Evolutionary conservation across 148 eudicot species (phyloP), one percentile per base, ranked within the genome.

Genomic region (Hydrangea macrophylla): DNA sequence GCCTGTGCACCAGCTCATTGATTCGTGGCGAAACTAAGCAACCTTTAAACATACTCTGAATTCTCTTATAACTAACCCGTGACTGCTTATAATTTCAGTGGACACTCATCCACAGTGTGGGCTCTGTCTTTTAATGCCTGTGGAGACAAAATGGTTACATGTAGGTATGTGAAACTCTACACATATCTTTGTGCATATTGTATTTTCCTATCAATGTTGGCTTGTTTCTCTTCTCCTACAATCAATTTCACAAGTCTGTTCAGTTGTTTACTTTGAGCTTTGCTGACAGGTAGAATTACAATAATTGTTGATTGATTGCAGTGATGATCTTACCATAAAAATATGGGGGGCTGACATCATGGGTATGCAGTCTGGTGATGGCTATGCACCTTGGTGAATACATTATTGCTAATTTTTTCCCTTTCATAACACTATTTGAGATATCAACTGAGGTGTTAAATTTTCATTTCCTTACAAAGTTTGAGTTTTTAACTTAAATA

Each of bases 241-340:
- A n/a, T n/a, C n/a, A n/a, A n/a, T n/a, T n/a, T n/a, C n/a, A n/a
- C n/a, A n/a, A n/a, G n/a, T n/a, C n/a, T n/a, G n/a, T n/a, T n/a
- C n/a, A n/a, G n/a, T n/a, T n/a, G n/a, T n/a, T n/a, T n/a, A n/a
- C n/a, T n/a, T n/a, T n/a, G n/a, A n/a, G n/a, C n/a, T n/a, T n/a
- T n/a, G n/a, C n/a, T n/a, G n/a, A n/a, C n/a, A n/a, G n/a, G n/a
- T n/a, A n/a, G n/a, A n/a, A n/a, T n/a, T n/a, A n/a, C n/a, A n/a
- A n/a, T n/a, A n/a, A n/a, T n/a, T n/a, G n/a, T n/a, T n/a, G n/a
- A n/a, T n/a, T n/a, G n/a, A n/a, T 56, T 79, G 78, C 86, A 89
- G 96, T 78, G 96, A 86, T 72, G 96, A 89, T 78, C 88, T 86
- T 55, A 80, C 88, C 30, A 77, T 89, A 37, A 89, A 89, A 80